Evolutionary conservation across 2,329 filamentous ascomycete species (phyloP).

Genomic region (Onygenales sp.): DNA sequence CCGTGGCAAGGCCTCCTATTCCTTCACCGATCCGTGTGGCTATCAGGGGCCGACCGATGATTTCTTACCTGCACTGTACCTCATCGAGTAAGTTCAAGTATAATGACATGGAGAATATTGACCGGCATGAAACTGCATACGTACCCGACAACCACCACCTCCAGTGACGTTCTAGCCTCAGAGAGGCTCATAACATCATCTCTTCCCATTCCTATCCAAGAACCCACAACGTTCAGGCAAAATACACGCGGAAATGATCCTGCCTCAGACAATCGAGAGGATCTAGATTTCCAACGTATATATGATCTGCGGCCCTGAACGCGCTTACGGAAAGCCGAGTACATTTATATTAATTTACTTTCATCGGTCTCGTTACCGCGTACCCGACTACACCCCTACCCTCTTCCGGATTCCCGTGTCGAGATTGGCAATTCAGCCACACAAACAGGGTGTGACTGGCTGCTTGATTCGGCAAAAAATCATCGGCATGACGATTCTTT

Average conservation of each 20-base stretch:
- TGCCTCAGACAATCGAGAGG: background rate
- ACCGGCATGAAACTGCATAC: background rate
- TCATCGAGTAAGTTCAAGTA: background rate
- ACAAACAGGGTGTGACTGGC: too few relatives aligned
- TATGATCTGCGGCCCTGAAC: too few relatives aligned
- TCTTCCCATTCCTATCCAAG: background rate
- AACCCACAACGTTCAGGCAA: background rate
- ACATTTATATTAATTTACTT: too few relatives aligned
- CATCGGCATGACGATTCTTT: too few relatives aligned
- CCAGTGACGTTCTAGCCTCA: background rate
- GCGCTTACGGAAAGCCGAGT: too few relatives aligned
- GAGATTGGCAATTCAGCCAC: too few relatives aligned
- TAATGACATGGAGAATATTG: background rate
- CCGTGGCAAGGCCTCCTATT: conserved; percentile 16
- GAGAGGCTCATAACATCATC: background rate
- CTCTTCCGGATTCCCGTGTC: too few relatives aligned
- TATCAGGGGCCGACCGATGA: too few relatives aligned
- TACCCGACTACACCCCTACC: too few relatives aligned
- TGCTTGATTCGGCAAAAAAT: too few relatives aligned
- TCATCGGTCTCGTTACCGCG: too few relatives aligned
- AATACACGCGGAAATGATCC: background rate
- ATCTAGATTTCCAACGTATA: too few relatives aligned
- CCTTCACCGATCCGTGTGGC: conserved; percentile 8
- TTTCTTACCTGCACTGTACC: conserved; percentile 1
- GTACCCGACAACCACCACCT: conserved; percentile 1